These are phyloP conservation scores for Pythium chondricola DNA, from an alignment of 352 stramenopile species.

Conservation along the genomic window DNA sequence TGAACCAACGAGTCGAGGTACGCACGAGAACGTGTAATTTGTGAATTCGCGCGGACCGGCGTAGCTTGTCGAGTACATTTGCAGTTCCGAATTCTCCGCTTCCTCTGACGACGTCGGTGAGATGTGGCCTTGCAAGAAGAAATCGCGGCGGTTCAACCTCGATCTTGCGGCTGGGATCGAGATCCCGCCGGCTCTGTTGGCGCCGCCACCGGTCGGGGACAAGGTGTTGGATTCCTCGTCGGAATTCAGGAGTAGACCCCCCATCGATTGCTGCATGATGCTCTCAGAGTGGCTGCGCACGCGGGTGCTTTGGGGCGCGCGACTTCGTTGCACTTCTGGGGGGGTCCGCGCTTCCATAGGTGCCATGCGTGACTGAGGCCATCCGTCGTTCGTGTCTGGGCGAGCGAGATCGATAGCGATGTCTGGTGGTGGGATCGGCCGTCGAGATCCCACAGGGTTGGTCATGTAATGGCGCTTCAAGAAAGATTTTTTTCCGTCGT, in stretches of 20 bases:
- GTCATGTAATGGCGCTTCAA: too few species aligned
- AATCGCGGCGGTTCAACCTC: slow-evolving; percentile 15
- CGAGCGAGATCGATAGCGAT: too few species aligned
- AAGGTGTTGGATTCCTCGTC: slow-evolving; percentile 11
- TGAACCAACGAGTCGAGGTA: too few species aligned
- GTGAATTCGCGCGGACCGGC: slow-evolving; percentile 17
- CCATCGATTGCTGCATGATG: too few species aligned
- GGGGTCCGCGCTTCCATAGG: background rate
- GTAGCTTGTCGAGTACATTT: slow-evolving; percentile 27
- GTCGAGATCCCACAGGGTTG: too few species aligned
- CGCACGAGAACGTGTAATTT: slow-evolving; percentile 22
- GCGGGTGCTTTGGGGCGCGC: background rate
- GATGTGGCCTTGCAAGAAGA: slow-evolving; percentile 12
- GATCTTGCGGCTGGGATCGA: slow-evolving; percentile 7
- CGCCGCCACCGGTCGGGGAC: background rate
- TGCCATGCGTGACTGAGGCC: too few species aligned
- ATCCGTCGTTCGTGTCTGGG: too few species aligned
- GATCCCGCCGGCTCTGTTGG: background rate
- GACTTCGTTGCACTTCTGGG: background rate
- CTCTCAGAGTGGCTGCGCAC: slow-evolving; percentile 22
- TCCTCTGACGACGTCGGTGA: slow-evolving; percentile 20
- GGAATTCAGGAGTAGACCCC: background rate
- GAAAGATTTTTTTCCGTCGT: too few species aligned
- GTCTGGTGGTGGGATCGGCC: too few species aligned
- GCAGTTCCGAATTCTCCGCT: slow-evolving; percentile 13